Base-by-base conservation (phyloP, 2,329 filamentous ascomycete species). In the Neofusicoccum laricinum region DNA sequence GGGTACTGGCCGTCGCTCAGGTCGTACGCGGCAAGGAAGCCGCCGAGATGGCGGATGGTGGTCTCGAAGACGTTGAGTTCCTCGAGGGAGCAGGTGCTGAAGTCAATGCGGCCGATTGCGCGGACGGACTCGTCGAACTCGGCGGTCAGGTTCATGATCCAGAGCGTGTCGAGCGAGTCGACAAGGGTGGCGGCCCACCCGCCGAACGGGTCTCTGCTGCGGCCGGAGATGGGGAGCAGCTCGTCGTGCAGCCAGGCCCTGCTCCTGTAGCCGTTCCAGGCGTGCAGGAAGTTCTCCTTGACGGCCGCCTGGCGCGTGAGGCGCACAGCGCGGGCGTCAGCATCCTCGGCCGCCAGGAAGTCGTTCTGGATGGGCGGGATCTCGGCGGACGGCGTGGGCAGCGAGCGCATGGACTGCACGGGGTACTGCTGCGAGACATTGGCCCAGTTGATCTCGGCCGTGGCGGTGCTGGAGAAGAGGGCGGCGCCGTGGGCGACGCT, bases 31-130 rank as follows among this genome's bases (percentile, higher is more conserved):
- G 71, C 71, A 34, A 78, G 64, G 17, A 78, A 64, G 8, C 76
- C 76, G 17, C 76, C 75, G 7, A 78, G 71, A 48, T 77, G 77
- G 40, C 76, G 72, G 49, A 82, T 83, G 0, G 79, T 83, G 0
- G 81, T 82, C 67, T 83, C 81, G 64, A 83, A 83, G n/a, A 83
- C 80, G 68, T 81, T 82, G 68, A 83, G 71, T 30, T 78, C 76
- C 11, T 71, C 70, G 15, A 75, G 73, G 2, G 76, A 70, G 12
- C 73, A 75, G 19, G 72, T 72, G 25, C 77, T 75, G 49, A 83
- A 80, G 66, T 83, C 79, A 53, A 83, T 82, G 10, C 70, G 68
- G 4, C 78, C 73, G 3, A 80, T 73, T n/a, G 78, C 79, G 41
- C 75, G 69, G 1, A 82, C 80, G 1, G 80, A 80, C 50, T 80